Evolutionary conservation across 2,329 filamentous ascomycete genomes (phyloP).

Genomic region (Apiospora saccharicola): DNA sequence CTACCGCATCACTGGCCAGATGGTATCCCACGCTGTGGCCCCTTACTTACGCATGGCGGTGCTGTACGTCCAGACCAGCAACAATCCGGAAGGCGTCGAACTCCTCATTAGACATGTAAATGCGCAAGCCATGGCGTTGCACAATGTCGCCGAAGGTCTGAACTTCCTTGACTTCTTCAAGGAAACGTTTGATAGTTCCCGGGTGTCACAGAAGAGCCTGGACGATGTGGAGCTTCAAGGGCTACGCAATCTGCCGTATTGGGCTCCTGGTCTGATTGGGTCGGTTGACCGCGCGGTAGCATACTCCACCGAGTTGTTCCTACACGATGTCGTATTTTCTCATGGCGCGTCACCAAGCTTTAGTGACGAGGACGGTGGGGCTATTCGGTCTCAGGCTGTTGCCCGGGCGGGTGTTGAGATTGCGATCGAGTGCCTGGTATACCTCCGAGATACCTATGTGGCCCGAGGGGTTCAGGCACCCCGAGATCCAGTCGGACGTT

Average conservation of each 20-base stretch:
- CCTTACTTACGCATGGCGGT: constrained; percentile 66
- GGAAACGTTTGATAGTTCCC: constrained; percentile 43
- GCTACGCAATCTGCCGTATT: constrained; percentile 49
- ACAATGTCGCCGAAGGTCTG: constrained; percentile 54
- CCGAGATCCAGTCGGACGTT: constrained; percentile 49
- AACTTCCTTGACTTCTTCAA: constrained; percentile 56
- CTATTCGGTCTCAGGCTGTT: constrained; percentile 41
- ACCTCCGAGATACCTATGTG: constrained; percentile 57
- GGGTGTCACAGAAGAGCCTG: constrained; percentile 39
- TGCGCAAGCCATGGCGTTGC: constrained; percentile 52
- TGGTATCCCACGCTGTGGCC: constrained; percentile 54
- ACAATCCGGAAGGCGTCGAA: constrained; percentile 43
- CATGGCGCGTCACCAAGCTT: constrained; percentile 41
- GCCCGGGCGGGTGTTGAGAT: constrained; percentile 48
- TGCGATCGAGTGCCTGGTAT: constrained; percentile 53
- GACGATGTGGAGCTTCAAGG: constrained; percentile 40
- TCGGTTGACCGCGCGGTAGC: constrained; percentile 54
- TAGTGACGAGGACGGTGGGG: constrained; percentile 42
- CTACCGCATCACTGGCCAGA: constrained; percentile 59
- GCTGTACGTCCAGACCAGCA: constrained; percentile 58
- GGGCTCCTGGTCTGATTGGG: constrained; percentile 59
- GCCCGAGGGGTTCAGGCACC: constrained; percentile 50
- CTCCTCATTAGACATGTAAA: constrained; percentile 53
- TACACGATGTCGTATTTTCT: constrained; percentile 53
- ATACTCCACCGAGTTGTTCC: constrained; percentile 50